Evolutionary conservation across 805 yeast genomes (phyloP), one percentile per base, ranked within the genome.

Genomic region (Ascoidea tarda): DNA sequence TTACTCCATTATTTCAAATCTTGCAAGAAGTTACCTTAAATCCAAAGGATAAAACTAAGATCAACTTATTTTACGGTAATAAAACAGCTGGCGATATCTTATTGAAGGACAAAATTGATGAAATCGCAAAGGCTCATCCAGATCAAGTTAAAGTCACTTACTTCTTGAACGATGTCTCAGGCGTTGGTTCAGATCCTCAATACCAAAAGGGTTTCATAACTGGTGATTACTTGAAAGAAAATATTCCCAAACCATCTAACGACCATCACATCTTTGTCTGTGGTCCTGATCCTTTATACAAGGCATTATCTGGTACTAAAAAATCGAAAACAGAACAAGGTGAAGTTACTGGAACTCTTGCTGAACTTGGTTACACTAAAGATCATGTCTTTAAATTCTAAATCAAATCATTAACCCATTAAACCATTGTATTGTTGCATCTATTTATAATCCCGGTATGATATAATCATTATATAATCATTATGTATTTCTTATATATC

Each of bases 201-300:
- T 67, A 66, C 33, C 70, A 66, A 52, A 76, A 78, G 71, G 99
- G 99, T 51, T 84, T 67, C 76, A 84, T 93, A 64, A 69, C 84
- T 66, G 81, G 84, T 71, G 95, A 86, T 6, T 81, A 74, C 69
- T 72, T 91, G 66, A 64, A 72, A 58, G 65, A 72, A 55, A 69
- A 78, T 66, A 69, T 87, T 58, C 81, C 91, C 54, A 73, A 76
- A 58, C 83, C 96, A 44, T 74, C 70, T 50, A 84, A 79, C 54
- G 78, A 82, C 68, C 73, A 78, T 62, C 84, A 83, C 64, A 77
- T 90, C 54, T 91, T 86, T 61, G 85, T 91, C 53, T 93, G 99
- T 70, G 99, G 99, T 53, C 99, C 99, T 55, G 95, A 96, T 63
- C 85, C 86, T 47, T 76, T 93, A 66, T 87, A 87, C 82, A 75